Conservation (phyloP, 2,329 filamentous ascomycete species). For the Calonectria naviculata region DNA sequence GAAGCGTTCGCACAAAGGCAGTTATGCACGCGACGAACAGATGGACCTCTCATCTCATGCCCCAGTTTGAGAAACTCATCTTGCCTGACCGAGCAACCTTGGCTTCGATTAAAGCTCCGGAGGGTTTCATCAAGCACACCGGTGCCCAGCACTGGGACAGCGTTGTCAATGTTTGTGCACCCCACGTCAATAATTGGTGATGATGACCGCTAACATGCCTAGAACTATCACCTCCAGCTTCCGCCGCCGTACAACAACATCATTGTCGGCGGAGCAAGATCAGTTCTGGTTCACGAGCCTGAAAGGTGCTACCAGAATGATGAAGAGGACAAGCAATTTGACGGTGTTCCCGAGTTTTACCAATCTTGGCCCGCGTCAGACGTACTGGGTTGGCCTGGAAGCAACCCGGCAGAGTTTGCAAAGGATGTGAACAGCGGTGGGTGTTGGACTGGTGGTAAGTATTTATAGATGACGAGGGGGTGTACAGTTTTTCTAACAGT, state of each 20-base stretch:
- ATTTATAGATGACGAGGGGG: neutral
- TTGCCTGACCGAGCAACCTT: slow-evolving; percentile 10
- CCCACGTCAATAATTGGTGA: too few species aligned
- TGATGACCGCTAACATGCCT: neutral
- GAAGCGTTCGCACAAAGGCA: slow-evolving; percentile 3
- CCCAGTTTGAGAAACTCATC: slow-evolving; percentile 19
- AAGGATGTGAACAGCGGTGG: slow-evolving; percentile 9
- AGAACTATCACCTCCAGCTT: slow-evolving; percentile 23
- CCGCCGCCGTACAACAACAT: slow-evolving; percentile 21
- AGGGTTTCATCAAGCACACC: slow-evolving; percentile 20
- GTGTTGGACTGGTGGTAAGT: slow-evolving; percentile 23
- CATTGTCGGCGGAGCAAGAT: slow-evolving; percentile 16
- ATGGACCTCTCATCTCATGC: slow-evolving; percentile 21
- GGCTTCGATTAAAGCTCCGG: slow-evolving; percentile 12
- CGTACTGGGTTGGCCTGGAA: slow-evolving; percentile 10
- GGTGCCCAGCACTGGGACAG: slow-evolving; percentile 25
- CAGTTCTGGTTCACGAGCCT: slow-evolving; percentile 10
- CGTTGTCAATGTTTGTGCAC: slow-evolving; percentile 10
- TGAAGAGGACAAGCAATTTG: slow-evolving; percentile 18
- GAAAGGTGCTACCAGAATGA: slow-evolving; percentile 12
- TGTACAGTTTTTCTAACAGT: neutral
- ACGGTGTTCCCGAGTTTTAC: slow-evolving; percentile 16
- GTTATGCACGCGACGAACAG: slow-evolving; percentile 20
- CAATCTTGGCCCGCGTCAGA: slow-evolving; percentile 10
- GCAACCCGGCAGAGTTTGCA: slow-evolving; percentile 10